These are phyloP conservation scores for Paraurostyla sp. DNA, from an alignment of 73 alveolate genomes.

Conservation along the genomic window DNA sequence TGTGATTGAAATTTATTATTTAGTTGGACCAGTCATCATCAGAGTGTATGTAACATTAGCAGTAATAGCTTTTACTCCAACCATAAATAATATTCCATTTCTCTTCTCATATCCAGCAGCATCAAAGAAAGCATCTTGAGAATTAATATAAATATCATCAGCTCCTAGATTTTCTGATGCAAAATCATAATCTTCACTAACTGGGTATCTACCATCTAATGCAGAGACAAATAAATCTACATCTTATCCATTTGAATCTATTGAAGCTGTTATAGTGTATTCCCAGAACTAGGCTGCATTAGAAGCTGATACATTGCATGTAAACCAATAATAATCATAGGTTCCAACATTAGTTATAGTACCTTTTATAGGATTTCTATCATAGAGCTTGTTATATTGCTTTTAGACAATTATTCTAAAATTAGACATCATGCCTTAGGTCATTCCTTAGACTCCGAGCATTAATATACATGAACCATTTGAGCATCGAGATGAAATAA, in stretches of 20 bases:
- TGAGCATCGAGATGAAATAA: not conserved
- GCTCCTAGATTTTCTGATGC: conserved; percentile 50
- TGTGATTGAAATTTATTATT: not conserved
- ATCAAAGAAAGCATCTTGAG: not conserved
- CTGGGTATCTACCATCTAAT: conserved; percentile 57
- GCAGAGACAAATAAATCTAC: conserved; percentile 49
- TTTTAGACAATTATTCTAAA: conserved; percentile 13
- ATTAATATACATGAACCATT: not conserved
- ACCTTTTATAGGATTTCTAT: not conserved
- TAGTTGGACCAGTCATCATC: conserved; percentile 49
- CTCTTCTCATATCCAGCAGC: not conserved
- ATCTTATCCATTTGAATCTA: not conserved
- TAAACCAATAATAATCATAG: conserved; percentile 35
- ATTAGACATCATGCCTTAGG: not conserved
- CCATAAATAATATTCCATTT: conserved; percentile 34
- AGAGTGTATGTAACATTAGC: conserved; percentile 19
- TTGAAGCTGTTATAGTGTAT: conserved; percentile 1
- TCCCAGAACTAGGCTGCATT: conserved; percentile 37
- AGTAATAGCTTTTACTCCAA: conserved; percentile 52
- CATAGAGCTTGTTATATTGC: conserved; percentile 18
- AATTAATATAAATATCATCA: conserved; percentile 13
- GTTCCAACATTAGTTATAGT: not conserved
- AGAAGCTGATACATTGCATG: conserved; percentile 1
- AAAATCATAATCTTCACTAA: conserved; percentile 38
- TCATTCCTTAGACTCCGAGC: conserved; percentile 49